A percentile compares a stretch with the other conserved stretches of the same genome.
phyloP scores from a whole-genome alignment of 2,329 filamentous ascomycete species.

The Stenocarpella maydis region DNA sequence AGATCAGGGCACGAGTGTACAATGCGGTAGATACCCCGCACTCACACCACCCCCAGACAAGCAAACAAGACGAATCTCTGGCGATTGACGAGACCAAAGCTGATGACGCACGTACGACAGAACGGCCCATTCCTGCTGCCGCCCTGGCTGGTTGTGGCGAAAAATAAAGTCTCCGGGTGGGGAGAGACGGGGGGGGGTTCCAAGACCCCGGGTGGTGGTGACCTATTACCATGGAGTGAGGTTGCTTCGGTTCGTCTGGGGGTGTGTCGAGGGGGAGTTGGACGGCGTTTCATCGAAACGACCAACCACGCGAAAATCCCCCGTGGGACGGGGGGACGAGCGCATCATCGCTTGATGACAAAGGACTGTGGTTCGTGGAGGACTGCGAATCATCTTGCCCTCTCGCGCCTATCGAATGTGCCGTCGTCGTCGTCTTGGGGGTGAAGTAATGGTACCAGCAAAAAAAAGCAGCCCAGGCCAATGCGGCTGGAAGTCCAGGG shows the following conservation, averaged over 20 bases:
- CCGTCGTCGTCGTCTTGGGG: no score
- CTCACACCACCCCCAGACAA: background rate
- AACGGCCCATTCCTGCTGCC: conserved; percentile 8
- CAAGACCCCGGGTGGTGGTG: conserved; percentile 3
- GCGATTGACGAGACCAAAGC: no score
- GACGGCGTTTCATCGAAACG: conserved; percentile 9
- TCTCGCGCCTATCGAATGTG: no score
- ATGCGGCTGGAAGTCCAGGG: no score
- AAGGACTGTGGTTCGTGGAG: no score
- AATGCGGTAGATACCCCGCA: conserved; percentile 5
- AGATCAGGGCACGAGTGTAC: background rate
- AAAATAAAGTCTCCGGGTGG: no score
- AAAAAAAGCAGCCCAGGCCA: no score
- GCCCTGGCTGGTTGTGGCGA: background rate
- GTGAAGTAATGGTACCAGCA: no score
- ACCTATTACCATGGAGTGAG: background rate
- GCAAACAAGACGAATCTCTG: no score
- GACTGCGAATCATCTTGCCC: no score
- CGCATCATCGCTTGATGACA: background rate
- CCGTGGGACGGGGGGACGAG: no score
- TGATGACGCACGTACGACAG: conserved; percentile 10
- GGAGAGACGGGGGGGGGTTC: no score
- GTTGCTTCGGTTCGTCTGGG: background rate
- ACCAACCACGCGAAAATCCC: background rate
- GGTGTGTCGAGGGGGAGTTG: background rate